phyloP scores from a whole-genome alignment of 2,329 filamentous ascomycete genomes.

The Aspergillus aculeatus region DNA sequence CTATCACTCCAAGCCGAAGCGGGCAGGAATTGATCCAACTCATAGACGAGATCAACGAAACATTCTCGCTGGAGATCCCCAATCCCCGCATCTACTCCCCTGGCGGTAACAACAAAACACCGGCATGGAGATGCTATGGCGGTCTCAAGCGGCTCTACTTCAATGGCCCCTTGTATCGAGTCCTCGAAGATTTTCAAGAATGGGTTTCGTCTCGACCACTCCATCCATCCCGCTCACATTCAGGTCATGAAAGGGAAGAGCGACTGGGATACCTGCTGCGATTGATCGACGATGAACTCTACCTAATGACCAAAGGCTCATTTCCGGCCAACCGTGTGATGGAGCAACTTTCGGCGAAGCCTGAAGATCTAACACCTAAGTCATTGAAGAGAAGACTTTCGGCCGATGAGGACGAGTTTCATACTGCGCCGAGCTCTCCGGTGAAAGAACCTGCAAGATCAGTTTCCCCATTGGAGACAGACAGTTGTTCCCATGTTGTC shows the following conservation, averaged over 20 bases:
- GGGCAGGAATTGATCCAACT: conserved; percentile 25
- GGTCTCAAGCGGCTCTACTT: conserved; percentile 34
- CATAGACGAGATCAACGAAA: conserved; percentile 35
- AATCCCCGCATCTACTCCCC: conserved; percentile 24
- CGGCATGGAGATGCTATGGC: conserved; percentile 27
- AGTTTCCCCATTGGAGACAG: background rate
- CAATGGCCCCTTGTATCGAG: conserved; percentile 19
- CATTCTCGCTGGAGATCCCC: conserved; percentile 37
- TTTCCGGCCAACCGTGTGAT: conserved; percentile 7
- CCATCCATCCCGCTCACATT: no score
- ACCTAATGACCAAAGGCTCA: conserved; percentile 27
- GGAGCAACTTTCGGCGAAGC: conserved; percentile 8
- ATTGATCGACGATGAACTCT: conserved; percentile 34
- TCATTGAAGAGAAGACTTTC: conserved; percentile 17
- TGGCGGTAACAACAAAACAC: conserved; percentile 13
- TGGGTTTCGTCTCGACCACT: conserved; percentile 23
- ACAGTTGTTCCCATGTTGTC: background rate
- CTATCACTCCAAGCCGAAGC: conserved; percentile 25
- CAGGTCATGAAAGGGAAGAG: conserved; percentile 20
- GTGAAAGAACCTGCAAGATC: conserved; percentile 13
- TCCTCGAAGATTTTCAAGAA: conserved; percentile 34
- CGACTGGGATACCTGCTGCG: conserved; percentile 29
- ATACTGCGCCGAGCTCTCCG: conserved; percentile 34
- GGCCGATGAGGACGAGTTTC: conserved; percentile 27
- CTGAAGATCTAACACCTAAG: conserved; percentile 4